Evolutionary conservation across 2,329 filamentous ascomycete genomes (phyloP).

Genomic region (Cladophialophora carrionii): DNA sequence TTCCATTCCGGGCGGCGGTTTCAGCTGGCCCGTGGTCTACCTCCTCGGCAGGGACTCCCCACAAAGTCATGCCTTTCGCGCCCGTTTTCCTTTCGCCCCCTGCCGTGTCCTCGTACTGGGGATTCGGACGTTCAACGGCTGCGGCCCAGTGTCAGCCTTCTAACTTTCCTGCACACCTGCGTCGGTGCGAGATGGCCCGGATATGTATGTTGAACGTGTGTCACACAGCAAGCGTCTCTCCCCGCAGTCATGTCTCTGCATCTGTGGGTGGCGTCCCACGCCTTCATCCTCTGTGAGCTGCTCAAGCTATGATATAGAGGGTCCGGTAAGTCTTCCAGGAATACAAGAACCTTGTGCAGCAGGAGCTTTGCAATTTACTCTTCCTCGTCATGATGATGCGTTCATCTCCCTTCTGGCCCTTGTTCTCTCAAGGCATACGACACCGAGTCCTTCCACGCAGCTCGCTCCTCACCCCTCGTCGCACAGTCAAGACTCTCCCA

Average conservation of each 20-base stretch:
- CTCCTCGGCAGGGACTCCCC: not conserved
- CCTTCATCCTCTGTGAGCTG: not conserved
- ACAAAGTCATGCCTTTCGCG: not conserved
- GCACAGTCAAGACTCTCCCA: slow-evolving; percentile 32
- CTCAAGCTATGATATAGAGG: not conserved
- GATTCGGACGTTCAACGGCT: not conserved
- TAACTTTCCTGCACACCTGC: not conserved
- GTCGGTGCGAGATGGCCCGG: not conserved
- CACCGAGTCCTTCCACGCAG: not conserved
- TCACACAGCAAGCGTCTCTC: not conserved
- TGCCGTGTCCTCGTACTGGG: no score
- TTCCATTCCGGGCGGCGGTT: not conserved
- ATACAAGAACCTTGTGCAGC: not conserved
- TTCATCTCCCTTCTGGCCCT: not conserved
- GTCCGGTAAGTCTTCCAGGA: not conserved
- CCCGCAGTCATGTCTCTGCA: not conserved
- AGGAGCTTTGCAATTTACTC: not conserved
- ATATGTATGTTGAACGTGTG: not conserved
- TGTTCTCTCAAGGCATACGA: not conserved
- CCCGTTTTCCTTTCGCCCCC: not conserved
- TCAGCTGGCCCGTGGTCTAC: not conserved
- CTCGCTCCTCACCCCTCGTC: not conserved
- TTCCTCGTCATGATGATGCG: not conserved
- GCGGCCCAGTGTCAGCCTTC: not conserved
- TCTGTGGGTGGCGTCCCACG: not conserved